Percentiles rank a stretch among this genome's conserved stretches.
Evolutionary conservation across 345 rosid genomes (phyloP).

Genomic region (Sapria himalayana): DNA sequence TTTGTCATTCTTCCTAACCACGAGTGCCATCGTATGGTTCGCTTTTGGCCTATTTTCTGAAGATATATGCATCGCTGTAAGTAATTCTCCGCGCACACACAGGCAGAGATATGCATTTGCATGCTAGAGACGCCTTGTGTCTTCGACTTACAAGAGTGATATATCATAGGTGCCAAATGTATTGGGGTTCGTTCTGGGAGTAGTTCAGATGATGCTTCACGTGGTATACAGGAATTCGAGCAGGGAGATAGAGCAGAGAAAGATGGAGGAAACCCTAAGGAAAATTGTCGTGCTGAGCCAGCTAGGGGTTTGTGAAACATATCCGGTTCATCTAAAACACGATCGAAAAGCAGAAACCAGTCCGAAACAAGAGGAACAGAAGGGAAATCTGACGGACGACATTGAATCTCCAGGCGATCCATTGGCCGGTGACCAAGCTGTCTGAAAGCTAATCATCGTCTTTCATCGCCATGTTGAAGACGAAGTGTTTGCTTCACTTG

Average conservation of each 20-base stretch:
- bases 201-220: conserved; percentile 52
- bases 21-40: conserved; percentile 72
- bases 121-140: too few relatives aligned
- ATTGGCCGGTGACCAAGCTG: too few relatives aligned
- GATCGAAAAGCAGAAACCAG: too few relatives aligned
- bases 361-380: too few relatives aligned
- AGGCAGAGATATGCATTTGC: too few relatives aligned
- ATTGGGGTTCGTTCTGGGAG: conserved; percentile 46
- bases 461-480: too few relatives aligned
- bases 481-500: too few relatives aligned
- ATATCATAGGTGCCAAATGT: conserved; percentile 71
- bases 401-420: too few relatives aligned
- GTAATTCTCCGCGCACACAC: too few relatives aligned
- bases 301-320: conserved; percentile 13
- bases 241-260: conserved; percentile 10
- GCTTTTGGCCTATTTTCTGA: conserved; percentile 37
- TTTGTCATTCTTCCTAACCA: conserved; percentile 59
- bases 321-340: conserved; percentile 9
- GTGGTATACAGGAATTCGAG: conserved; percentile 23
- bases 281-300: conserved; percentile 9
- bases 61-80: conserved; percentile 63
- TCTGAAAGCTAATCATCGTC: too few relatives aligned
- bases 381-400: too few relatives aligned
- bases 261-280: conserved; percentile 13
- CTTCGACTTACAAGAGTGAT: too few relatives aligned